Conservation (phyloP, 176 grass and related monocot species). For the Canna indica region DNA sequence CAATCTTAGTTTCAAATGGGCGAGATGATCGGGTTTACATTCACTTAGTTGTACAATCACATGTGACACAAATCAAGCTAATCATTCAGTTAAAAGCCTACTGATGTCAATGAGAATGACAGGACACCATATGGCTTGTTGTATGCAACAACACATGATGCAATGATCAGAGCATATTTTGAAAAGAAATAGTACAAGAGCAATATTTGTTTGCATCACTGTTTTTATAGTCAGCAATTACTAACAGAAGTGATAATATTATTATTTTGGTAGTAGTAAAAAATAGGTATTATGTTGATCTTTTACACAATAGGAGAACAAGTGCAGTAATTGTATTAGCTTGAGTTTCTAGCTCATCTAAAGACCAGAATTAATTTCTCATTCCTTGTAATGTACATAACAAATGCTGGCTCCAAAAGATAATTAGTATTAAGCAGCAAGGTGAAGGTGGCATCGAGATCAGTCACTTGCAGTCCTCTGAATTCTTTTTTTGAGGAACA, state of each 20-base stretch:
- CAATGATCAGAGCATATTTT: too few relatives aligned
- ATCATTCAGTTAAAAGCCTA: not conserved
- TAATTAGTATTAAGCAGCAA: not conserved
- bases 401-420: not conserved
- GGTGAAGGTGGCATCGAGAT: not conserved
- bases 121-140: too few relatives aligned
- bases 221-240: not conserved
- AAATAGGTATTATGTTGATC: not conserved
- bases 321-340: not conserved
- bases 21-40: too few relatives aligned
- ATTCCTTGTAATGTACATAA: not conserved
- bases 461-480: too few relatives aligned
- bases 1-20: too few relatives aligned
- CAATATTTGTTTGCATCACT: not conserved
- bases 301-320: constrained; percentile 5
- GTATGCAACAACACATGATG: too few relatives aligned
- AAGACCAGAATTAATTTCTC: not conserved
- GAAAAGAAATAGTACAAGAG: not conserved
- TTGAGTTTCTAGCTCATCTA: constrained; percentile 5
- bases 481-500: too few relatives aligned
- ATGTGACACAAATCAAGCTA: too few relatives aligned
- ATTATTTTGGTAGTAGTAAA: not conserved
- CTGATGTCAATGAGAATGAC: not conserved
- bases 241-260: not conserved
- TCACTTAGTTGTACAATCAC: too few relatives aligned